Evolutionary conservation across 176 grass and related monocot species (phyloP), one percentile per base, ranked within the genome.

Genomic region (Raddia distichophylla): DNA sequence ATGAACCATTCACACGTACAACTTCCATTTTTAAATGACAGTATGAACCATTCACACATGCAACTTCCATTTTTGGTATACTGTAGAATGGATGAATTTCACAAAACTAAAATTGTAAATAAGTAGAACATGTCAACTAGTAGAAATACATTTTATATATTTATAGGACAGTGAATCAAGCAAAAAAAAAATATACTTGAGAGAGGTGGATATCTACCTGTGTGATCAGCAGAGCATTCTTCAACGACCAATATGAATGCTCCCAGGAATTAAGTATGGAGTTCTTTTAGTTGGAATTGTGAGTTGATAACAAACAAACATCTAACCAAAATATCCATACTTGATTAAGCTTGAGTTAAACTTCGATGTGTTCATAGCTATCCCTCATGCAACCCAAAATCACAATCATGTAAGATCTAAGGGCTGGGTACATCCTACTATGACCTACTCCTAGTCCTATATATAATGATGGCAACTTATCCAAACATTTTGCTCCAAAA

Each of bases 221-320:
- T 40, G 37, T 40, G 37, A 0, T 40, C 37, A 40, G 37, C 37
- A 3, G 37, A 40, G 37, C 37, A 40, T 40, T 40, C 37, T 5
- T 40, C 37, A 40, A 40, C 82, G 35, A 48, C 55, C 40, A 68
- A 17, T 56, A 54, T 13, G 19, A 47, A 88, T 78, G 15, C 46
- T 80, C 84, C 56, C 45, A 80, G 54, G n/a, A 71, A 71, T 73
- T 10, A 75, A 6, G n/a, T 54, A 6, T 18, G 62, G 13, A 40
- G 5, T 17, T 4, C 37, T 60, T 81, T 61, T 73, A 27, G 4
- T 33, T 6, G 55, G 55, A 58, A 33, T 3, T 44, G 3, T 58
- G 2, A 70, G 13, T 48, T 19, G 1, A 17, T n/a, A 45, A 5
- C 27, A 68, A 57, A 9, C 2, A 16, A 80, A 67, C 5, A 14